Percentiles rank a stretch among this genome's conserved stretches.
These are phyloP conservation scores for Cyclanthera cordifolia DNA, from an alignment of 306 rosid species.

Conservation along the genomic window DNA sequence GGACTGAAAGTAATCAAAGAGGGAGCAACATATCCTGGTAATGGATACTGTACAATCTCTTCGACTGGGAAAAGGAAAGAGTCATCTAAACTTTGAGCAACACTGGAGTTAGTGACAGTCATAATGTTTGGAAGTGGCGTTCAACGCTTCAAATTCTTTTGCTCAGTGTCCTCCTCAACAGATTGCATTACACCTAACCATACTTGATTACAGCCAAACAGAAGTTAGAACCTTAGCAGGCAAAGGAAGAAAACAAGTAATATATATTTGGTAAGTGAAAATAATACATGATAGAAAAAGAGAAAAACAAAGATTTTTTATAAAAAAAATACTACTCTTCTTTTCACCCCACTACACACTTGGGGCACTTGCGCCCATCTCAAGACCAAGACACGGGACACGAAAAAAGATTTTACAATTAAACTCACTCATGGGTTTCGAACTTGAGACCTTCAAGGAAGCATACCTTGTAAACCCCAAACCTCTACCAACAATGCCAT, in stretches of 20 bases:
- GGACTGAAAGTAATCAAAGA: slow-evolving; percentile 74
- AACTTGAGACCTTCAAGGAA: too few species aligned
- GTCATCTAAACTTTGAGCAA: slow-evolving; percentile 37
- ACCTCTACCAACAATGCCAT: too few species aligned
- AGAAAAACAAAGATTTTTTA: too few species aligned
- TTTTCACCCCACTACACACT: too few species aligned
- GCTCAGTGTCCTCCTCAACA: slow-evolving; percentile 42
- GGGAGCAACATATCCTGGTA: slow-evolving; percentile 83
- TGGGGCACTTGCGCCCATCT: too few species aligned
- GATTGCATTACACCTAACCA: slow-evolving; percentile 51
- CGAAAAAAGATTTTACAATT: too few species aligned
- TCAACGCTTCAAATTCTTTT: slow-evolving; percentile 54
- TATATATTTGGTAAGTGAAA: too few species aligned
- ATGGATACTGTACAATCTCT: slow-evolving; percentile 77
- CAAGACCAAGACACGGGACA: too few species aligned
- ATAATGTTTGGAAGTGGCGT: slow-evolving; percentile 40
- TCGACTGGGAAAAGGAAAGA: slow-evolving; percentile 56
- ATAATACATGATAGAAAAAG: neutral
- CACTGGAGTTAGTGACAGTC: slow-evolving; percentile 60
- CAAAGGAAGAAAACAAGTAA: neutral
- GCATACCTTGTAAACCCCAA: too few species aligned
- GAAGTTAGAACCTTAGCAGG: neutral
- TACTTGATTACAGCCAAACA: too few species aligned
- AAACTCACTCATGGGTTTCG: too few species aligned
- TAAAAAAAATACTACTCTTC: too few species aligned